phyloP scores from a whole-genome alignment of 1,139 yeast genomes.

The Magnusiomyces ingens region DNA sequence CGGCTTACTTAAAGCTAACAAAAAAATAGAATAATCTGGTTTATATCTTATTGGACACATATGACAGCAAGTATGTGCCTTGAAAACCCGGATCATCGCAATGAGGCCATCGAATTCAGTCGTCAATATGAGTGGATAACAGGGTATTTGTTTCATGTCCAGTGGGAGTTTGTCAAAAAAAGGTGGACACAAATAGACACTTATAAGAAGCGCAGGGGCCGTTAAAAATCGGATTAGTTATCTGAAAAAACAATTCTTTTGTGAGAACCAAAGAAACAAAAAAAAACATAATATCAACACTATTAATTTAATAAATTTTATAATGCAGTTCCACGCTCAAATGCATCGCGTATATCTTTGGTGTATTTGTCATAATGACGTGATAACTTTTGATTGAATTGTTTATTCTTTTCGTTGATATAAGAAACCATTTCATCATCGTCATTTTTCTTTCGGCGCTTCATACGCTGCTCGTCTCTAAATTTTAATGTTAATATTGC shows the following conservation, averaged over 20 bases:
- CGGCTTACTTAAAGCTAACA: not conserved
- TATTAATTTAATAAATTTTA: constrained; percentile 13
- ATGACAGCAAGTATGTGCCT: constrained; percentile 12
- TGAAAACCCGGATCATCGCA: constrained; percentile 10
- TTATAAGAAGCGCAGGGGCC: not conserved
- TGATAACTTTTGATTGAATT: constrained; percentile 66
- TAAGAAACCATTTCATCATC: constrained; percentile 36
- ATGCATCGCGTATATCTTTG: constrained; percentile 35
- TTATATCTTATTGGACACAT: constrained; percentile 14
- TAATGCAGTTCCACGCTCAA: constrained; percentile 38
- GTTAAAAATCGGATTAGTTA: too few species aligned
- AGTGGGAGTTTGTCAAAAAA: constrained; percentile 7
- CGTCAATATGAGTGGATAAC: constrained; percentile 17
- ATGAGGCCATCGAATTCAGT: constrained; percentile 12
- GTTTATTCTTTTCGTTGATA: constrained; percentile 69
- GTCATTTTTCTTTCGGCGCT: constrained; percentile 34
- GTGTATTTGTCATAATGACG: constrained; percentile 49
- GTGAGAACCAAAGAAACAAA: not conserved
- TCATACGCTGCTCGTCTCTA: constrained; percentile 30
- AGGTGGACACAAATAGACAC: constrained; percentile 13
- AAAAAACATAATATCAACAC: not conserved
- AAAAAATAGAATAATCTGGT: constrained; percentile 5
- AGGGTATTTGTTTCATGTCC: constrained; percentile 12
- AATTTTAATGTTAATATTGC: not conserved
- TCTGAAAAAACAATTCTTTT: too few species aligned